Conservation (phyloP, 1,284 basidiomycete genomes). For the Cystobasidiaceae sp. region DNA sequence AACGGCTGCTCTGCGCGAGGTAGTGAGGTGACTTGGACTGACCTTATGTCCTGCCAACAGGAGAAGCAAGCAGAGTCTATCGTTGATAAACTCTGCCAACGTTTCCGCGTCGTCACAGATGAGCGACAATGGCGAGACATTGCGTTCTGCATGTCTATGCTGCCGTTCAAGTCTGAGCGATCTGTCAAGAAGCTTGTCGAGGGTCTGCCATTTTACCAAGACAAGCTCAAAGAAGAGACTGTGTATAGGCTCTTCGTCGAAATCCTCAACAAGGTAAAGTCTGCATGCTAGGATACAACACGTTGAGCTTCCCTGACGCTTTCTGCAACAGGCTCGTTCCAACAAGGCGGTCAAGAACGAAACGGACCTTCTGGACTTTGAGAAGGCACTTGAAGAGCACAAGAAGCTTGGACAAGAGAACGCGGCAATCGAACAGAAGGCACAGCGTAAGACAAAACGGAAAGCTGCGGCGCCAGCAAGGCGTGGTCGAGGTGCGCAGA, state of each 20-base stretch:
- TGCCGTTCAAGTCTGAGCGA: conserved; percentile 94
- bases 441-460: conserved; percentile 17
- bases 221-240: conserved; percentile 83
- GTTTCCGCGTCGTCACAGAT: conserved; percentile 82
- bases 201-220: conserved; percentile 75
- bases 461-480: conserved; percentile 15
- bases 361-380: conserved; percentile 82
- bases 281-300: too few species aligned
- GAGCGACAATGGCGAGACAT: conserved; percentile 96
- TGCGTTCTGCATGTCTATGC: conserved; percentile 84
- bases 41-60: conserved; percentile 50
- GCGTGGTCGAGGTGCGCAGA: not conserved
- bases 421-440: conserved; percentile 62
- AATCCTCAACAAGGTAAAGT: conserved; percentile 77
- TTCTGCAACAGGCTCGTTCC: conserved; percentile 57
- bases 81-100: conserved; percentile 89
- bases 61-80: conserved; percentile 94
- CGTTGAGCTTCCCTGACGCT: too few species aligned
- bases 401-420: conserved; percentile 83
- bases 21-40: not conserved
- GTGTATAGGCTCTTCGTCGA: conserved; percentile 83
- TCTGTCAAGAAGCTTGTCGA: conserved; percentile 95
- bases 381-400: conserved; percentile 67
- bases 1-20: not conserved
- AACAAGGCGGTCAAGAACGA: conserved; percentile 88